phyloP scores from a whole-genome alignment of 2,329 filamentous ascomycete species.

The Colletotrichum sp. region DNA sequence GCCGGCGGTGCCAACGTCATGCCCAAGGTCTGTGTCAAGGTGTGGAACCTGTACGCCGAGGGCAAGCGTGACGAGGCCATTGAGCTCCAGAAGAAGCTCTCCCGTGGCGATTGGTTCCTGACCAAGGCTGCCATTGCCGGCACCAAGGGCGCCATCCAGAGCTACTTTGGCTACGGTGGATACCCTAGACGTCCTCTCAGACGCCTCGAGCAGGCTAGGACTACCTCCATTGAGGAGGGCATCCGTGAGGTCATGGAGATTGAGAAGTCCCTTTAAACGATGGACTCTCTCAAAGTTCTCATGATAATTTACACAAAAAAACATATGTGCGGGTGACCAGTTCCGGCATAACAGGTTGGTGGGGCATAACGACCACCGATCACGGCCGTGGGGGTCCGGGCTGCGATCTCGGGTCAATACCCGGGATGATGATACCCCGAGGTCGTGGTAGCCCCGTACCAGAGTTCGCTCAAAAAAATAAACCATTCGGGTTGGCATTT shows the following conservation, averaged over 20 bases:
- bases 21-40: slow-evolving; percentile 79
- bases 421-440: slow-evolving; percentile 16
- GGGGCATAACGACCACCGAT: slow-evolving; percentile 9
- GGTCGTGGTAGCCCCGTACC: background rate
- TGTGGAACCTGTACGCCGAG: slow-evolving; percentile 77
- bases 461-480: background rate
- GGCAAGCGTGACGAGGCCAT: slow-evolving; percentile 79
- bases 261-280: slow-evolving; percentile 56
- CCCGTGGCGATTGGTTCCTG: slow-evolving; percentile 80
- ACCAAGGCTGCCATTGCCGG: slow-evolving; percentile 84
- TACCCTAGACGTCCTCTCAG: slow-evolving; percentile 76
- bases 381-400: slow-evolving; percentile 2
- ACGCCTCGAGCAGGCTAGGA: slow-evolving; percentile 63
- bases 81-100: slow-evolving; percentile 77
- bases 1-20: slow-evolving; percentile 86
- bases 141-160: slow-evolving; percentile 84
- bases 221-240: slow-evolving; percentile 58
- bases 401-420: slow-evolving; percentile 5
- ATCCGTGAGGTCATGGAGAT: slow-evolving; percentile 70
- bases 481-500: background rate
- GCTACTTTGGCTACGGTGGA: slow-evolving; percentile 82
- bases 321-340: background rate
- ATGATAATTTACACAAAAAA: background rate
- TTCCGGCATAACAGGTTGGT: background rate
- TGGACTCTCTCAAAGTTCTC: background rate